Evolutionary conservation across 768 basidiomycete genomes (phyloP).

Genomic region (Macrolepiota fuliginosa): DNA sequence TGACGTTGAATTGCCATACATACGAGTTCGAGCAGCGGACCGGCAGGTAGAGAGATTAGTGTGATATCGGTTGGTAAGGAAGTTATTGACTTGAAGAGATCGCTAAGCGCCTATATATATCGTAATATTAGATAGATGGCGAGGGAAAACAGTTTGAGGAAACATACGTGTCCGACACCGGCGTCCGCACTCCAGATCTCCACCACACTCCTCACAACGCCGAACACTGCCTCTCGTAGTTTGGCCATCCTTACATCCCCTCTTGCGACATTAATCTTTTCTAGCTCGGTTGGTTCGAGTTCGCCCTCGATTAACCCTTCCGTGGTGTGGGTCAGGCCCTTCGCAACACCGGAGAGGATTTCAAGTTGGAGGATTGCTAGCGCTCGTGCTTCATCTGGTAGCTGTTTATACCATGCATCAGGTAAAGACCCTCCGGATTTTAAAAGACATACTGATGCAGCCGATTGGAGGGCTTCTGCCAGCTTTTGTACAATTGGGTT

Average conservation of each 20-base stretch:
- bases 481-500: conserved; percentile 72
- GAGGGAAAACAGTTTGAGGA: neutral
- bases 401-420: conserved; percentile 33
- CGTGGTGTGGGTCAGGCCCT: conserved; percentile 76
- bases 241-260: conserved; percentile 61
- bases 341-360: conserved; percentile 81
- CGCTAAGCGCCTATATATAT: conserved; percentile 62
- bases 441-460: conserved; percentile 42
- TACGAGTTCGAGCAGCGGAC: conserved; percentile 77
- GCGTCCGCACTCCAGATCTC: conserved; percentile 81
- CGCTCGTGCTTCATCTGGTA: conserved; percentile 69
- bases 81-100: conserved; percentile 84
- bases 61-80: conserved; percentile 76
- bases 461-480: conserved; percentile 54
- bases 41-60: conserved; percentile 76
- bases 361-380: conserved; percentile 72
- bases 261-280: conserved; percentile 56
- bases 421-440: neutral
- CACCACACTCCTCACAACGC: conserved; percentile 56
- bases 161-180: conserved; percentile 70
- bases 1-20: conserved; percentile 70
- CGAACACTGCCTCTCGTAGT: conserved; percentile 66
- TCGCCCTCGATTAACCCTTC: conserved; percentile 66
- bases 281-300: conserved; percentile 50
- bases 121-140: neutral